Base-by-base conservation (phyloP, 140 eudicot species). In the Stevia rebaudiana region DNA sequence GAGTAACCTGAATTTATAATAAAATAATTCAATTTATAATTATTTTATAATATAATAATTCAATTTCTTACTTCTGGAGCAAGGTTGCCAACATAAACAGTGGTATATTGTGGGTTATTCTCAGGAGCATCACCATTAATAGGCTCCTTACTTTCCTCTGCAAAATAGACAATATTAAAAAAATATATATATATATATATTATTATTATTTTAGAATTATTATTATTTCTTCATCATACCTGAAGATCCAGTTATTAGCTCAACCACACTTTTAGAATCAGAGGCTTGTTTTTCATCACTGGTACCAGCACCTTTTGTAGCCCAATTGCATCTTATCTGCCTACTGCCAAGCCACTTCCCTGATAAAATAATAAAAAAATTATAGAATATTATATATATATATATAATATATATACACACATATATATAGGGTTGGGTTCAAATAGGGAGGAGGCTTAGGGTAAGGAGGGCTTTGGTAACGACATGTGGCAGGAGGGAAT, bases 241-340 rank as follows among this genome's bases (percentile, higher is more conserved):
- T 68, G 70, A 75, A 61, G 79, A 59, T 44, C 95, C 98, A 68
- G 53, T 85, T 15, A 92, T 91, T 53, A 88, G 73, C 71, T 92
- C 98, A 70, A 88, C 95, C 41, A 92, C 86, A 71, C 98, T 92
- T 79, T 83, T 88, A 15, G 84, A 65, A 68, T 92, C 98, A 8
- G 84, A 81, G 43, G 77, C 78, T 75, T 83, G 95, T 63, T 82
- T 81, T 61, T 91, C 98, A 71, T 92, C 96, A 74, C 70, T 76
- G 47, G 79, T 61, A 22, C 87, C 88, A 71, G 96, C 98, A 69
- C 98, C 98, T 78, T 92, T 92, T 8, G 96, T 83, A 19, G 98
- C 98, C 98, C 98, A 92, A 71, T 92, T 92, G 76, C 98, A 92
- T 9, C 98, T 86, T 76, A 92, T 92, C 72, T 87, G 96, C 75